Evolutionary conservation across 2,329 filamentous ascomycete genomes (phyloP), one percentile per base, ranked within the genome.

Genomic region (Ophiostoma sp.): DNA sequence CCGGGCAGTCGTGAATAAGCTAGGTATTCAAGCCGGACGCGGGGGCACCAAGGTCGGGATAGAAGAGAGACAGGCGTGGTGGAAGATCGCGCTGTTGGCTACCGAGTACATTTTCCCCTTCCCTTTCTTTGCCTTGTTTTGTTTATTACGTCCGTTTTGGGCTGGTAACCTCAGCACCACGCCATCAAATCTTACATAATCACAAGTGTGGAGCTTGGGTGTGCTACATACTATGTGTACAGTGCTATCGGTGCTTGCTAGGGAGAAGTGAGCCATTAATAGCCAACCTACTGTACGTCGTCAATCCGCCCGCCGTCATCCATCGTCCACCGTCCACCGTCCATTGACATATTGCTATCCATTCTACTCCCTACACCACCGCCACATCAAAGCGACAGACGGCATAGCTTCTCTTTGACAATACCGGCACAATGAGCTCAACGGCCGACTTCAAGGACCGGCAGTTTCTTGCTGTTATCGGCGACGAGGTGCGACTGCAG

Each of bases 381-480:
- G 36, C 36, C 39, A 23, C 44, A 31, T 17, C 44, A 20, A 23
- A 15, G 66, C 44, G 35, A 65, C 62, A 36, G 35, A 23, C 62
- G 62, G 35, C 66, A 35, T 7, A 15, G n/a, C 23, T 5, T 33
- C 35, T 15, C 62, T 20, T 27, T 13, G 35, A 65, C 44, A 35
- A n/a, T n/a, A 39, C 31, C 41, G 6, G 3, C 23, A 67, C 60
- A 36, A 74, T 70, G 67, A 54, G 52, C 17, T 36, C 69, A n/a
- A 33, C 68, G 75, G 82, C 84, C 73, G 86, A 88, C 75, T 90
- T 84, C 80, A 90, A 93, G 82, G 93, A 98, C 81, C 88, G 95
- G 77, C 91, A 99, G 82, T 97, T 99, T 79, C 88, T 99, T 71
- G 95, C 95, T 74, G 94, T 99, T 67, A 99, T 99, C 78, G 95